A percentile compares a stretch with the other conserved stretches of the same genome.
Evolutionary conservation across 2,329 filamentous ascomycete genomes (phyloP).

Genomic region (Pseudocercospora eumusae): DNA sequence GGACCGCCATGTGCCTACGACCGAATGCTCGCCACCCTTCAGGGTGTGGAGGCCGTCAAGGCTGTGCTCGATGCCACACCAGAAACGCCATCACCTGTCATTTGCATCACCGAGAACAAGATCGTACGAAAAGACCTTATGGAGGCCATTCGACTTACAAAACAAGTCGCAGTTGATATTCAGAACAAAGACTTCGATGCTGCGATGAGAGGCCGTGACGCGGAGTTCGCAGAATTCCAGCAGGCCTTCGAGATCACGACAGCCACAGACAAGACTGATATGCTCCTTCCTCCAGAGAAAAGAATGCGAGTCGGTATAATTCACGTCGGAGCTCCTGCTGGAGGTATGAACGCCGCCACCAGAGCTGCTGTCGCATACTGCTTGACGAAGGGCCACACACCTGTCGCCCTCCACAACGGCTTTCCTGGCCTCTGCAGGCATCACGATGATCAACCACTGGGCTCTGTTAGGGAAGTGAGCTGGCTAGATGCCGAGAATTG

Average conservation of each 20-base stretch:
- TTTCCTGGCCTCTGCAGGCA: slow-evolving; percentile 93
- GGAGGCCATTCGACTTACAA: slow-evolving; percentile 82
- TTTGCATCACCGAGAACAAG: slow-evolving; percentile 97
- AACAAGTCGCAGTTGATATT: slow-evolving; percentile 80
- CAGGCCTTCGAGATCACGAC: slow-evolving; percentile 89
- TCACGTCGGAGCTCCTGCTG: slow-evolving; percentile 92
- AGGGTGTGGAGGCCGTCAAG: slow-evolving; percentile 91
- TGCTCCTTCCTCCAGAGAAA: slow-evolving; percentile 71
- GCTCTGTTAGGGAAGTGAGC: slow-evolving; percentile 79
- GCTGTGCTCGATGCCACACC: slow-evolving; percentile 87
- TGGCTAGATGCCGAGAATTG: slow-evolving; percentile 95
- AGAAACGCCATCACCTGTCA: slow-evolving; percentile 87
- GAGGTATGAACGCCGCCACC: slow-evolving; percentile 97
- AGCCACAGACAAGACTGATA: slow-evolving; percentile 70
- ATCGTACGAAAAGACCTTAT: slow-evolving; percentile 88
- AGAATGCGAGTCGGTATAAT: slow-evolving; percentile 93
- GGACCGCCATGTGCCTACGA: slow-evolving; percentile 92
- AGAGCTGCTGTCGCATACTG: slow-evolving; percentile 93
- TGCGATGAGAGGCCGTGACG: slow-evolving; percentile 85
- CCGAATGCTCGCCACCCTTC: slow-evolving; percentile 85
- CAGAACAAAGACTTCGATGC: slow-evolving; percentile 79
- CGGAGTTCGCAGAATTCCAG: slow-evolving; percentile 92
- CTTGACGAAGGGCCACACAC: slow-evolving; percentile 84
- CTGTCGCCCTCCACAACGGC: slow-evolving; percentile 91
- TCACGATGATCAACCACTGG: slow-evolving; percentile 77